Evolutionary conservation across 2,329 filamentous ascomycete species (phyloP).

Genomic region (Hymenoscyphus scutula): DNA sequence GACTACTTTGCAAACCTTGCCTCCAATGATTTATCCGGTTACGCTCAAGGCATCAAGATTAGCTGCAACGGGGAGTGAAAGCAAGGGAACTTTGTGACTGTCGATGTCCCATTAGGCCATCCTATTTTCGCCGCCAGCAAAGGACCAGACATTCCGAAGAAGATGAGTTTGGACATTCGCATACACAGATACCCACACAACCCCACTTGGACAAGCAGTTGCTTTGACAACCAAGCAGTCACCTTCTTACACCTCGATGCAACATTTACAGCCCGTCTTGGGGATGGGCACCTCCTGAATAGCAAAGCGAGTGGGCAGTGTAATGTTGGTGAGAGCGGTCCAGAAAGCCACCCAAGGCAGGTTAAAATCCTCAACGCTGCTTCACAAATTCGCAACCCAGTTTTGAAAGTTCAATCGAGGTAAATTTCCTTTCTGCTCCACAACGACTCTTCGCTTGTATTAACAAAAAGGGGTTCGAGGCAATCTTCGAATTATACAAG

Average conservation of each 20-base stretch:
- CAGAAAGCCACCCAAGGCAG: neutral
- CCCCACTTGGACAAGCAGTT: neutral
- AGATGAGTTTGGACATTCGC: neutral
- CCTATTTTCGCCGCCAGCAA: neutral
- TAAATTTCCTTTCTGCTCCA: neutral
- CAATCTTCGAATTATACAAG: neutral
- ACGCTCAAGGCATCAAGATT: neutral
- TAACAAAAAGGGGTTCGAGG: neutral
- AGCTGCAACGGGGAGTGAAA: neutral
- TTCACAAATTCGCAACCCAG: neutral
- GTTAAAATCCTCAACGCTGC: neutral
- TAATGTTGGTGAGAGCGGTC: neutral
- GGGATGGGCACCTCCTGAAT: neutral
- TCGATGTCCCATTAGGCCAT: neutral
- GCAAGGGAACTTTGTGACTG: neutral
- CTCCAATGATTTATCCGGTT: neutral
- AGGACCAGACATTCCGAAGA: neutral
- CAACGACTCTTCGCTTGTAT: neutral
- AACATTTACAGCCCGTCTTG: neutral
- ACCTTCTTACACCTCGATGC: neutral
- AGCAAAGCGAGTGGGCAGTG: neutral
- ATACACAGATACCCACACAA: constrained; percentile 1
- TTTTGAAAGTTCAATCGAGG: constrained; percentile 1
- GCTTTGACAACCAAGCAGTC: neutral
- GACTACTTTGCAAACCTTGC: constrained; percentile 5